These are phyloP conservation scores for Chaetomium olivaceum DNA, from an alignment of 2,329 filamentous ascomycete genomes.

Conservation along the genomic window DNA sequence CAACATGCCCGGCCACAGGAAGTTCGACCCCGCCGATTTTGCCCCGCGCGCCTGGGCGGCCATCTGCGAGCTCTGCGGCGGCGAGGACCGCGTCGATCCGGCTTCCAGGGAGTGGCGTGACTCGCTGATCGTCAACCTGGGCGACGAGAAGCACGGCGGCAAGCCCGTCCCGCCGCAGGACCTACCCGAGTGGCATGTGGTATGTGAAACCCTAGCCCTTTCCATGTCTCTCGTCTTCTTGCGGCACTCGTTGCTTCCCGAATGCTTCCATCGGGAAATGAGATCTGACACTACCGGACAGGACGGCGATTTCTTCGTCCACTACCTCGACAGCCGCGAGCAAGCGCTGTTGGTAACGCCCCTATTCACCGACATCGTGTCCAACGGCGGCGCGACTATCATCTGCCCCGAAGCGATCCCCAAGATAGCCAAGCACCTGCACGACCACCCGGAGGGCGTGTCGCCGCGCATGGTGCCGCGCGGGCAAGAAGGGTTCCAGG, in stretches of 20 bases:
- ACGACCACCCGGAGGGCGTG: constrained; percentile 64
- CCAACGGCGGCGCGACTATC: constrained; percentile 63
- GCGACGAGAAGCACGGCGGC: constrained; percentile 54
- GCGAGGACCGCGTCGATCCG: constrained; percentile 54
- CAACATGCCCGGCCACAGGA: constrained; percentile 64
- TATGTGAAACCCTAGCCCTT: neutral
- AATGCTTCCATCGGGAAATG: neutral
- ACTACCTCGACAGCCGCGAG: constrained; percentile 70
- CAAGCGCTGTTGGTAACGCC: constrained; percentile 69
- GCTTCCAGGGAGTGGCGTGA: constrained; percentile 62
- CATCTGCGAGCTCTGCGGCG: constrained; percentile 66
- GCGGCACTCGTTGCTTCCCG: too few relatives aligned
- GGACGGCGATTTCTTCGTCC: constrained; percentile 71
- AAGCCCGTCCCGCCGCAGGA: constrained; percentile 52
- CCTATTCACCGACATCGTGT: constrained; percentile 63
- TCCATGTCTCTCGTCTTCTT: too few relatives aligned
- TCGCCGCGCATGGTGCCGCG: constrained; percentile 65
- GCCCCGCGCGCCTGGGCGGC: constrained; percentile 67
- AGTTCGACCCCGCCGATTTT: constrained; percentile 55
- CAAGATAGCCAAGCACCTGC: constrained; percentile 57
- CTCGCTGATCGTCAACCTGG: constrained; percentile 69
- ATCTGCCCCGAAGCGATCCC: constrained; percentile 62
- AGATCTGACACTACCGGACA: neutral
- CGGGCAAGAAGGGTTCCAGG: constrained; percentile 47
- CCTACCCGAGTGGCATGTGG: constrained; percentile 63